phyloP scores from a whole-genome alignment of 164 flowering plant genomes.

The Tetracentron sinense region DNA sequence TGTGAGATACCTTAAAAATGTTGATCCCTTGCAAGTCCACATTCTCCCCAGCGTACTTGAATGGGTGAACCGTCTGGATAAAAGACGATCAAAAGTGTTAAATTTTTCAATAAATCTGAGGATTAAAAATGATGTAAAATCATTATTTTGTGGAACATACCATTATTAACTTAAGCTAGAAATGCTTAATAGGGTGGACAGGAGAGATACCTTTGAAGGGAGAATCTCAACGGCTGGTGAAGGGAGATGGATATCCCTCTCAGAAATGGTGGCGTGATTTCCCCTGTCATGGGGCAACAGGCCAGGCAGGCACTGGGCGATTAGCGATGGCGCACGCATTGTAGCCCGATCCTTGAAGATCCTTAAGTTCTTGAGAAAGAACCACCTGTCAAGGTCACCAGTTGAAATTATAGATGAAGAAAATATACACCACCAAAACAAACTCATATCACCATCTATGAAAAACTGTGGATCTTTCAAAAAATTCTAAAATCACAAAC shows the following conservation, averaged over 20 bases:
- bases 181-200: neutral
- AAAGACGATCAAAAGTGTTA: neutral
- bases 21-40: conserved; percentile 66
- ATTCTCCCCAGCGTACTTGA: conserved; percentile 75
- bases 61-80: conserved; percentile 57
- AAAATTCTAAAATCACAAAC: too few relatives aligned
- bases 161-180: neutral
- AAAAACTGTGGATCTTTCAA: neutral
- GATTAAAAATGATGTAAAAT: neutral
- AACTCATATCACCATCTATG: neutral
- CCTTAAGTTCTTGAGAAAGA: neutral
- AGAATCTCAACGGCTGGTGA: conserved; percentile 89
- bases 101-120: neutral
- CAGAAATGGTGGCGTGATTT: conserved; percentile 44
- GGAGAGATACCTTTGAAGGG: conserved; percentile 67
- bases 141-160: neutral
- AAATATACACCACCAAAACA: neutral
- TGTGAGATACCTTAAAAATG: conserved; percentile 58
- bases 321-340: conserved; percentile 78
- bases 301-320: conserved; percentile 82
- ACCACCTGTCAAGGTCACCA: conserved; percentile 7
- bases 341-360: conserved; percentile 3
- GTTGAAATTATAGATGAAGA: neutral
- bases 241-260: conserved; percentile 55
- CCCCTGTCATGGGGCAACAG: conserved; percentile 56